Evolutionary conservation across 345 rosid genomes (phyloP).

Genomic region (Aurinia saxatilis): DNA sequence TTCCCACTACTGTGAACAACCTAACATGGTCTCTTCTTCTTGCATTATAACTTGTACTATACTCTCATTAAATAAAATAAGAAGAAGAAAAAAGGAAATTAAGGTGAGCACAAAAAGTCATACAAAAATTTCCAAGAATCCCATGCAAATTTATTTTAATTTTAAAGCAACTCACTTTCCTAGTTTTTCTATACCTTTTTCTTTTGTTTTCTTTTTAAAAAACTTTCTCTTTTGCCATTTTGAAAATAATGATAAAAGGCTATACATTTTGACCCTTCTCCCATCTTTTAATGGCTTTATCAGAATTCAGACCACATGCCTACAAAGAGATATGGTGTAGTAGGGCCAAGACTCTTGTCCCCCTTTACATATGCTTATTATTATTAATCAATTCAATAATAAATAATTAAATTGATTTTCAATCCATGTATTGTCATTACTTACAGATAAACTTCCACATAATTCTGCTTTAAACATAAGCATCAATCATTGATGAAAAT

Average conservation of each 20-base stretch:
- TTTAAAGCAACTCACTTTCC: slow-evolving; percentile 21
- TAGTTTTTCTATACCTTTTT: slow-evolving; percentile 4
- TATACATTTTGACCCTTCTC: slow-evolving; percentile 36
- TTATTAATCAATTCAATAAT: neutral
- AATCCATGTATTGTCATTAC: slow-evolving; percentile 19
- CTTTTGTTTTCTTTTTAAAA: neutral
- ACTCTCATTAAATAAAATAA: slow-evolving; percentile 15
- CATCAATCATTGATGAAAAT: slow-evolving; percentile 20
- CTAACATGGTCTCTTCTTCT: slow-evolving; percentile 27
- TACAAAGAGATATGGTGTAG: slow-evolving; percentile 25
- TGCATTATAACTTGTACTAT: slow-evolving; percentile 18
- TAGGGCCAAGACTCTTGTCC: slow-evolving; percentile 15
- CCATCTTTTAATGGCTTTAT: slow-evolving; percentile 32
- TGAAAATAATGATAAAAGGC: slow-evolving; percentile 25
- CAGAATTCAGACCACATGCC: slow-evolving; percentile 30
- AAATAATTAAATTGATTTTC: neutral
- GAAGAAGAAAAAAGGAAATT: neutral
- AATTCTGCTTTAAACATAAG: slow-evolving; percentile 13
- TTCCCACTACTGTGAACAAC: slow-evolving; percentile 36
- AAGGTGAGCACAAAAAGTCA: slow-evolving; percentile 21
- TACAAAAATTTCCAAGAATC: slow-evolving; percentile 15
- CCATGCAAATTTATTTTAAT: slow-evolving; percentile 19
- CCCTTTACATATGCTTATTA: slow-evolving; percentile 1
- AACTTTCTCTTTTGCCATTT: slow-evolving; percentile 20
- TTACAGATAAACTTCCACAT: slow-evolving; percentile 19